A percentile compares a stretch with the other conserved stretches of the same genome.
Evolutionary conservation across 2,329 filamentous ascomycete species (phyloP).

Genomic region (Zopfia rhizophila): DNA sequence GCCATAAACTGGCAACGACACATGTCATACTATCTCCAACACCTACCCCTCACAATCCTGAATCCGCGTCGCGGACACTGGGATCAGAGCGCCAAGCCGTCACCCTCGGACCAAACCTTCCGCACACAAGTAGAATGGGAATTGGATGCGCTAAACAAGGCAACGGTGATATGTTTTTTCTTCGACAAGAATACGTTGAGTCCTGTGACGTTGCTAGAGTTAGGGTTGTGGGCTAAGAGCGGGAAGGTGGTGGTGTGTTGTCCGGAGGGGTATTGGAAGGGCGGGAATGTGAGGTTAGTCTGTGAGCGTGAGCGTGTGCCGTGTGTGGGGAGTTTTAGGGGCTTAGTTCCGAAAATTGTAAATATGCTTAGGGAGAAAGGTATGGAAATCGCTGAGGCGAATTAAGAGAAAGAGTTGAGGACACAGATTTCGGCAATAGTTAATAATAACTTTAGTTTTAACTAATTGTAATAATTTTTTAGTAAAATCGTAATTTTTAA

Average conservation of each 20-base stretch:
- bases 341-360: slow-evolving; percentile 51
- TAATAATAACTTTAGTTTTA: too few relatives aligned
- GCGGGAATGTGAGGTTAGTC: slow-evolving; percentile 70
- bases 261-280: slow-evolving; percentile 63
- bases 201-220: slow-evolving; percentile 69
- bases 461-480: too few relatives aligned
- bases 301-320: slow-evolving; percentile 61
- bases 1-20: slow-evolving; percentile 64
- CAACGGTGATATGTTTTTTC: slow-evolving; percentile 67
- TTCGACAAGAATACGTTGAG: slow-evolving; percentile 65
- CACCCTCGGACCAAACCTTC: slow-evolving; percentile 57
- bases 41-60: slow-evolving; percentile 63
- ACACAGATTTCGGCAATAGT: too few relatives aligned
- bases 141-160: slow-evolving; percentile 64
- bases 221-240: slow-evolving; percentile 64
- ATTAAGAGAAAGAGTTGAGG: too few relatives aligned
- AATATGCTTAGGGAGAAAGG: slow-evolving; percentile 44
- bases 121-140: slow-evolving; percentile 70
- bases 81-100: slow-evolving; percentile 64
- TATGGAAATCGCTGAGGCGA: slow-evolving; percentile 30
- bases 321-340: slow-evolving; percentile 56
- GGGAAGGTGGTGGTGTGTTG: slow-evolving; percentile 65
- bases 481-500: too few relatives aligned
- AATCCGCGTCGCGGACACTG: slow-evolving; percentile 68
- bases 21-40: slow-evolving; percentile 54